These are phyloP conservation scores for Populus trichocarpa DNA, from an alignment of 441 rosid genomes.

Conservation along the genomic window DNA sequence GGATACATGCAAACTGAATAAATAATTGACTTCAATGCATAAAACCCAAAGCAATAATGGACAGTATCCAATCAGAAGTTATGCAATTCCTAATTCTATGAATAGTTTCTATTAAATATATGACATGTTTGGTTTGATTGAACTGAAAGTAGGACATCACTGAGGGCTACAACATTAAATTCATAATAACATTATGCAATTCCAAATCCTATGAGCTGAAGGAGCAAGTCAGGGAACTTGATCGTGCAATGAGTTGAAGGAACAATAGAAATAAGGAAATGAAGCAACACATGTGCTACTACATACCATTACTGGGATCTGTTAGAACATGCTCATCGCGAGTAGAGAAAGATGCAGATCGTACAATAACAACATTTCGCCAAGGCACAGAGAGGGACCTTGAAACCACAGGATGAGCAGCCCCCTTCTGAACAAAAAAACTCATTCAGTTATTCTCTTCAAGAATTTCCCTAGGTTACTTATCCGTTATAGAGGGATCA, in stretches of 20 bases:
- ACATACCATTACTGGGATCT: conserved; percentile 53
- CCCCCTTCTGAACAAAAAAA: conserved; percentile 50
- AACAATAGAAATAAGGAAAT: conserved; percentile 6
- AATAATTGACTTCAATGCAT: not conserved
- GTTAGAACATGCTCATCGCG: conserved; percentile 31
- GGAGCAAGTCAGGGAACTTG: not conserved
- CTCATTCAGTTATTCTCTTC: not conserved
- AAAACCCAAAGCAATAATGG: not conserved
- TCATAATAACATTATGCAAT: not conserved
- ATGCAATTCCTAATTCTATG: not conserved
- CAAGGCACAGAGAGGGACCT: conserved; percentile 85
- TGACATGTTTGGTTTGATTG: not conserved
- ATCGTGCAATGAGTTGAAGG: conserved; percentile 5
- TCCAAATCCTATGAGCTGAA: not conserved
- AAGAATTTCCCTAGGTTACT: not conserved
- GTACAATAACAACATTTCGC: conserved; percentile 68
- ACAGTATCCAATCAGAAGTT: not conserved
- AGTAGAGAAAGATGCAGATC: conserved; percentile 60
- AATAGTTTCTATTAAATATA: not conserved
- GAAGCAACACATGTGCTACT: not conserved
- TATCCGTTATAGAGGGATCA: not conserved
- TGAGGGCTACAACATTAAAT: not conserved
- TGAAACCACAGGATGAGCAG: conserved; percentile 42
- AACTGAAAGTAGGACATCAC: not conserved
- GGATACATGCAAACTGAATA: not conserved